Conservation (phyloP, 2,329 filamentous ascomycete genomes). For the Trichoderma guizhouense region DNA sequence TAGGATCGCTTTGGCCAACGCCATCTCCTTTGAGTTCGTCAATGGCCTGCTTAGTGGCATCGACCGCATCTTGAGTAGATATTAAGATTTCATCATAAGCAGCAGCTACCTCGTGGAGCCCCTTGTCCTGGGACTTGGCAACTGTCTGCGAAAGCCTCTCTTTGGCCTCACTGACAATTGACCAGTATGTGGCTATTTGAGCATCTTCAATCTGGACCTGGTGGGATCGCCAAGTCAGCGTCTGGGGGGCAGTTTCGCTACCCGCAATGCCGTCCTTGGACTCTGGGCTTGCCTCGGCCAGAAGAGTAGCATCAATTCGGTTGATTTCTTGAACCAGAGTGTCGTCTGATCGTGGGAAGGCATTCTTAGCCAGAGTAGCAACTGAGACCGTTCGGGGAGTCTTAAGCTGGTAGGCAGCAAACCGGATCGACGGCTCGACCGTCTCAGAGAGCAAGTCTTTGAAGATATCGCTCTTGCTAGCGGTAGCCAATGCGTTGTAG, state of each 20-base stretch:
- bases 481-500: constrained; percentile 69
- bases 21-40: constrained; percentile 85
- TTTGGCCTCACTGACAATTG: constrained; percentile 59
- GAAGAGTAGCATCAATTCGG: constrained; percentile 63
- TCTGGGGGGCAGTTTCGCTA: constrained; percentile 61
- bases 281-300: constrained; percentile 53
- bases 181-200: constrained; percentile 81
- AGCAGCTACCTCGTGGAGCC: constrained; percentile 67
- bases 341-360: constrained; percentile 66
- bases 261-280: constrained; percentile 48
- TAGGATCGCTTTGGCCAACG: constrained; percentile 74
- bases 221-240: constrained; percentile 80
- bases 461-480: constrained; percentile 66
- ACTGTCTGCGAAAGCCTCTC: constrained; percentile 48
- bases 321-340: constrained; percentile 65
- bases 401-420: constrained; percentile 88
- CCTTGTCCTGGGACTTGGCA: constrained; percentile 39
- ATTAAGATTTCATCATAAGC: constrained; percentile 90
- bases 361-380: constrained; percentile 71
- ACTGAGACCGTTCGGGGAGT: constrained; percentile 82
- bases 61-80: constrained; percentile 87
- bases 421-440: constrained; percentile 89
- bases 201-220: constrained; percentile 90
- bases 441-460: constrained; percentile 82
- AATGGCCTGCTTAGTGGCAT: constrained; percentile 88